Conservation (phyloP, 73 alveolate species). For the Paramecium tetraurelia region DNA sequence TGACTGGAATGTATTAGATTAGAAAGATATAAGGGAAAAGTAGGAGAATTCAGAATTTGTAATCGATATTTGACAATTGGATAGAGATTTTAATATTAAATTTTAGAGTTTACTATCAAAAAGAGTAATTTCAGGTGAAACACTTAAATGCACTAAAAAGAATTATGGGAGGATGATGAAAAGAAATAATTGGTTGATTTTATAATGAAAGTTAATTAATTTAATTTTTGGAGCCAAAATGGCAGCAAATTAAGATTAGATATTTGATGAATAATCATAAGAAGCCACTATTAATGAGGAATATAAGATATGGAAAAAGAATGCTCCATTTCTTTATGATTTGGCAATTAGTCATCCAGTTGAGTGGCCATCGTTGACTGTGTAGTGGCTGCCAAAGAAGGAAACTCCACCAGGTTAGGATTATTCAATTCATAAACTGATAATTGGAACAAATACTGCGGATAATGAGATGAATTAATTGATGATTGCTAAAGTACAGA, state of each 20-base stretch:
- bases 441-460: constrained; percentile 96
- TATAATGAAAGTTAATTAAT: background rate
- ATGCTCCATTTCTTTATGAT: constrained; percentile 96
- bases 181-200: background rate
- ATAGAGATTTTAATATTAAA: background rate
- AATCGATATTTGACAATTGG: constrained; percentile 1
- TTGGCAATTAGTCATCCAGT: constrained; percentile 91
- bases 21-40: background rate
- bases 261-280: background rate
- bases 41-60: background rate
- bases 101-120: constrained; percentile 18
- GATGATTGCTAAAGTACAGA: constrained; percentile 80
- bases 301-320: constrained; percentile 97
- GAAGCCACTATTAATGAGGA: constrained; percentile 83
- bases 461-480: constrained; percentile 90
- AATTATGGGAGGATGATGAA: background rate
- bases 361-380: constrained; percentile 97
- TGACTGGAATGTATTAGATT: constrained; percentile 69
- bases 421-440: constrained; percentile 79
- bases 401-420: constrained; percentile 70
- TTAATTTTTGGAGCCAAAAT: constrained; percentile 44
- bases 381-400: constrained; percentile 92
- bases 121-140: background rate
- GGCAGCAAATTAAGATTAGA: constrained; percentile 10
- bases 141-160: background rate